A percentile compares a stretch with the other conserved stretches of the same genome.
These are phyloP conservation scores for Pseudofabraea citricarpa DNA, from an alignment of 2,329 filamentous ascomycete species.

Conservation along the genomic window DNA sequence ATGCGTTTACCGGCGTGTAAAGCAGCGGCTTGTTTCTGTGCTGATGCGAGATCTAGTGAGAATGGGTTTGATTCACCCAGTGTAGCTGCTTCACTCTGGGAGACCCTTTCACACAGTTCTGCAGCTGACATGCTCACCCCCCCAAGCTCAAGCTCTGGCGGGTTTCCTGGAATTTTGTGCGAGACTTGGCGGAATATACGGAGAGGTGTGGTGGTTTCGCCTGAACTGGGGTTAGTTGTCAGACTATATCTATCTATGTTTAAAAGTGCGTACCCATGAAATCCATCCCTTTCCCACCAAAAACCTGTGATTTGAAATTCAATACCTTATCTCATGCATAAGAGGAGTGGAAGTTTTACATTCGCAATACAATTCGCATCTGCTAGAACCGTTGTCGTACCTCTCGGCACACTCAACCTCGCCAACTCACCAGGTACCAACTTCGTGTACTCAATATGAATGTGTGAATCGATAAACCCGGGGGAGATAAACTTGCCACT, in stretches of 20 bases:
- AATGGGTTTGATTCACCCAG: slow-evolving; percentile 21
- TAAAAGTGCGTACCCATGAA: slow-evolving; percentile 14
- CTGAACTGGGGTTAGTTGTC: not conserved
- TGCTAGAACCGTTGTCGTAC: slow-evolving; percentile 19
- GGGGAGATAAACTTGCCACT: slow-evolving; percentile 15
- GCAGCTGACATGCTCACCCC: slow-evolving; percentile 13
- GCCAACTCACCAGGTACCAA: slow-evolving; percentile 15
- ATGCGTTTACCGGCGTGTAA: slow-evolving; percentile 18
- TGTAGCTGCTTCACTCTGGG: slow-evolving; percentile 14
- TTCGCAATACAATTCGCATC: slow-evolving; percentile 22
- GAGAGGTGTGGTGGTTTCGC: slow-evolving; percentile 12
- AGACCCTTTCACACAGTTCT: slow-evolving; percentile 17
- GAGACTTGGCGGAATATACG: slow-evolving; percentile 19
- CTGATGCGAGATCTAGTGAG: slow-evolving; percentile 18
- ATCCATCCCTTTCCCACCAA: slow-evolving; percentile 18
- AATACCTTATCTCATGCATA: not conserved
- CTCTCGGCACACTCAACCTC: slow-evolving; percentile 16
- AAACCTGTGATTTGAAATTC: slow-evolving; percentile 1
- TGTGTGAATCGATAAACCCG: slow-evolving; percentile 19
- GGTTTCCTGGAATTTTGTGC: slow-evolving; percentile 19
- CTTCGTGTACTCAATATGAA: slow-evolving; percentile 21
- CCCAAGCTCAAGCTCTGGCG: slow-evolving; percentile 18
- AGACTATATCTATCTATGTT: too few species aligned
- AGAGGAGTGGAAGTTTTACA: slow-evolving; percentile 11
- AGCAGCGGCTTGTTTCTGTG: slow-evolving; percentile 19